Base-by-base conservation (phyloP, 768 basidiomycete species). In the Mycena epipterygia region DNA sequence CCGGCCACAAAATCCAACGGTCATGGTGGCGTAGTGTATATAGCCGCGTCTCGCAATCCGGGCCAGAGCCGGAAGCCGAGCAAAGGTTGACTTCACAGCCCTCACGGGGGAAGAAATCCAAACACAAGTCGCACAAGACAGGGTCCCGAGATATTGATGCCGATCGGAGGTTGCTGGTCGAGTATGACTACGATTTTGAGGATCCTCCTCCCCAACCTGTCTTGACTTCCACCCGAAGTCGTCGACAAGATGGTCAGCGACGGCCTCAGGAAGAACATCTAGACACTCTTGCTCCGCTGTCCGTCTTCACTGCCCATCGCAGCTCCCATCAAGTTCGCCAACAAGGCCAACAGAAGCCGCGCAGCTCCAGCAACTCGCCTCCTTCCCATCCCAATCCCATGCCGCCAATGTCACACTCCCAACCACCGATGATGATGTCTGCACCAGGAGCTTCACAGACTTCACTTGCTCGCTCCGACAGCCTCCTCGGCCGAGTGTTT, bases 1-100 rank as follows among this genome's bases (percentile, higher is more conserved):
- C 72, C 25, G 72, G 68, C 14, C 76, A 80, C 64, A 73, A 73
- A 55, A 74, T 75, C 7, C 83, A 84, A 68, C 78, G 81, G 3
- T 89, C 89, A 0, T 90, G 89, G 89, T 90, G 90, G 90, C 84
- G 85, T 21, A 84, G 78, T 58, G 76, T 89, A 19, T 90, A 90
- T 76, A 77, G 84, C 70, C 85, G 87, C 23, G 72, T 90, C 35
- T 89, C 89, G 16, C 85, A 86, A 59, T 74, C 81, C 21, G 80
- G 79, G 14, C 78, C 74, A 53, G 83, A 83, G 33, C 65, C 74
- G 23, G 79, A 81, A 39, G 75, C 74, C 60, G 72, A 73, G 61
- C 48, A 55, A 60, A 61, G 56, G 17, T 58, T 63, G 49, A 68
- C 72, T 59, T 56, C 65, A 13, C 58, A 67, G 44, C 66, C 72